These are phyloP conservation scores for Ploettnerulaceae sp. DNA, from an alignment of 2,329 filamentous ascomycete genomes.

Conservation along the genomic window DNA sequence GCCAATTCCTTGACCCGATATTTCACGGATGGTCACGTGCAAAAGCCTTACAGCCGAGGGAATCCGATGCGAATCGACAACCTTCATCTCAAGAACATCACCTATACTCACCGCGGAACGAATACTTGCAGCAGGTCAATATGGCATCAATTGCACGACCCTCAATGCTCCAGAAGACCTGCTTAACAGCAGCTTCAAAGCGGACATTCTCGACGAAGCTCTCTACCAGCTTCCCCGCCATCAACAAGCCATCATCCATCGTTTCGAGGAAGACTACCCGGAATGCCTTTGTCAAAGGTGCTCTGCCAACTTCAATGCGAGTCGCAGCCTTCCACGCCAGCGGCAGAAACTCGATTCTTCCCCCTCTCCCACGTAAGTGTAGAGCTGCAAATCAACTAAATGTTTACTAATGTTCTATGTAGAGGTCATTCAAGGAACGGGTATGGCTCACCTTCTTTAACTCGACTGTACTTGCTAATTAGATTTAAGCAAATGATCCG, in stretches of 20 bases:
- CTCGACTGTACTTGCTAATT: slow-evolving; percentile 19
- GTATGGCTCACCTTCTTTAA: slow-evolving; percentile 44
- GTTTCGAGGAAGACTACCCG: slow-evolving; percentile 25
- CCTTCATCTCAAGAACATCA: slow-evolving; percentile 10
- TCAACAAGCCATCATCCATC: slow-evolving; percentile 30
- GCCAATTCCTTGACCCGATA: background rate
- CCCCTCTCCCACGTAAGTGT: slow-evolving; percentile 76
- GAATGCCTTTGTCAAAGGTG: slow-evolving; percentile 38
- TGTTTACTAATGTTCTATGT: slow-evolving; percentile 41
- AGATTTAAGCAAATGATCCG: slow-evolving; percentile 72
- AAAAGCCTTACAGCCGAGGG: slow-evolving; percentile 16
- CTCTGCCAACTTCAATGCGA: slow-evolving; percentile 40
- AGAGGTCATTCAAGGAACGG: slow-evolving; percentile 72
- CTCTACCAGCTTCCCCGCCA: slow-evolving; percentile 31
- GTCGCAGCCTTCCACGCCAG: slow-evolving; percentile 85
- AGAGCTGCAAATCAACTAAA: background rate
- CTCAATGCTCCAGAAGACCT: slow-evolving; percentile 44
- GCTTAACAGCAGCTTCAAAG: slow-evolving; percentile 38
- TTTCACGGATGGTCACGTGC: background rate
- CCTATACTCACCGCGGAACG: slow-evolving; percentile 11
- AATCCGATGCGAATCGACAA: slow-evolving; percentile 12
- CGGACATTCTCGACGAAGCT: slow-evolving; percentile 41
- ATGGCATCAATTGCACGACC: slow-evolving; percentile 52
- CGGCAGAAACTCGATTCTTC: slow-evolving; percentile 68
- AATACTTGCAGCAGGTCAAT: slow-evolving; percentile 22